Percentiles rank a stretch among this genome's conserved stretches.
phyloP scores from a whole-genome alignment of 371 early-diverging fungal genomes.

The Sporodiniella umbellata region DNA sequence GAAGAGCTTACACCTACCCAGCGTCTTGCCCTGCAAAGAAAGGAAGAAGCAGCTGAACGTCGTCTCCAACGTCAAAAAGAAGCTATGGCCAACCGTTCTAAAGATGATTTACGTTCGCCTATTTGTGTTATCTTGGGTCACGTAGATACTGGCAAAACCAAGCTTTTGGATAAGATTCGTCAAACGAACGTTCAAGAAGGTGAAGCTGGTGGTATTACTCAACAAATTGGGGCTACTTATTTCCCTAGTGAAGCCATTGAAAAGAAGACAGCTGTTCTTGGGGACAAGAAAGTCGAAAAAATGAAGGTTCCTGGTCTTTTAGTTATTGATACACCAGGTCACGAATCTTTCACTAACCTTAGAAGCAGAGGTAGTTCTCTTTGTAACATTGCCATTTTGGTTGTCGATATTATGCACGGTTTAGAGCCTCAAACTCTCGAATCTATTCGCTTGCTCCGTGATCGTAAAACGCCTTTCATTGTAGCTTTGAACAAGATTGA shows the following conservation, averaged over 20 bases:
- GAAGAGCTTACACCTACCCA: constrained; percentile 63
- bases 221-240: constrained; percentile 99
- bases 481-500: constrained; percentile 99
- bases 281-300: constrained; percentile 34
- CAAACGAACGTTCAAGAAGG: constrained; percentile 99
- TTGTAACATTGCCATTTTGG: constrained; percentile 99
- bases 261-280: constrained; percentile 84
- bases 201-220: constrained; percentile 99
- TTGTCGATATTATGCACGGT: constrained; percentile 99
- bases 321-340: constrained; percentile 99
- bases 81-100: constrained; percentile 83
- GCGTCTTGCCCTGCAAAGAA: constrained; percentile 62
- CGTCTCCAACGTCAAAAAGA: constrained; percentile 71
- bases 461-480: constrained; percentile 98
- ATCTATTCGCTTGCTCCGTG: constrained; percentile 91
- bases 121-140: constrained; percentile 99
- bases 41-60: constrained; percentile 79
- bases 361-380: constrained; percentile 98
- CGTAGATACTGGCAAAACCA: constrained; percentile 99
- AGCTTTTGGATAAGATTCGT: constrained; percentile 99
- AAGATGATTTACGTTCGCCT: constrained; percentile 94
- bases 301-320: constrained; percentile 97
- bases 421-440: constrained; percentile 99
- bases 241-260: constrained; percentile 97
- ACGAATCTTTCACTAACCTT: constrained; percentile 99